These are phyloP conservation scores for Melanomma pulvis-pyrius DNA, from an alignment of 495 filamentous ascomycete species.

Conservation along the genomic window DNA sequence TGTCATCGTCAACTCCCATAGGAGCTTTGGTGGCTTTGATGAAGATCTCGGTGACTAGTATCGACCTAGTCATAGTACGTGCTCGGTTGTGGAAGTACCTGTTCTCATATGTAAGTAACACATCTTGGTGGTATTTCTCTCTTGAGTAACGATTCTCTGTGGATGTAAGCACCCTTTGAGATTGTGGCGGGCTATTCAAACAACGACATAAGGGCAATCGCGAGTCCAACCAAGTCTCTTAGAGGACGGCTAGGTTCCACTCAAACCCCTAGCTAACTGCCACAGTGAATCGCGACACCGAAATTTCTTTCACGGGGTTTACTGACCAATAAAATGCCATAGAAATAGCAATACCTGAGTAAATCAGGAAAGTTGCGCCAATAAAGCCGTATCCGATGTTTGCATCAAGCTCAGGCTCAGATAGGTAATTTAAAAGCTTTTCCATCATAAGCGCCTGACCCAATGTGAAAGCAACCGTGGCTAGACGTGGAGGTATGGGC, in stretches of 20 bases:
- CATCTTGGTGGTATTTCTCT: too few species aligned
- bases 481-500: constrained; percentile 7
- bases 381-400: constrained; percentile 19
- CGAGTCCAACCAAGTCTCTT: too few species aligned
- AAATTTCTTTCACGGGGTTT: not conserved
- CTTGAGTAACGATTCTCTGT: too few species aligned
- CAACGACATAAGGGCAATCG: too few species aligned
- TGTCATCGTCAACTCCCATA: constrained; percentile 4
- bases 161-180: too few species aligned
- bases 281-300: not conserved
- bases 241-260: too few species aligned
- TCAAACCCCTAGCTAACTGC: too few species aligned
- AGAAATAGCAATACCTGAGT: constrained; percentile 22
- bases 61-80: constrained; percentile 12
- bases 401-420: constrained; percentile 3
- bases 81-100: constrained; percentile 15
- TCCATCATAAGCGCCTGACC: constrained; percentile 20
- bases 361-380: constrained; percentile 16
- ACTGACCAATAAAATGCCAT: constrained; percentile 11
- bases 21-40: constrained; percentile 8
- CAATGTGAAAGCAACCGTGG: constrained; percentile 12
- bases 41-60: constrained; percentile 19
- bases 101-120: too few species aligned
- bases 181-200: too few species aligned
- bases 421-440: constrained; percentile 10